Evolutionary conservation across 2,329 filamentous ascomycete species (phyloP), one percentile per base, ranked within the genome.

Genomic region (Thermothelomyces thermophilus): DNA sequence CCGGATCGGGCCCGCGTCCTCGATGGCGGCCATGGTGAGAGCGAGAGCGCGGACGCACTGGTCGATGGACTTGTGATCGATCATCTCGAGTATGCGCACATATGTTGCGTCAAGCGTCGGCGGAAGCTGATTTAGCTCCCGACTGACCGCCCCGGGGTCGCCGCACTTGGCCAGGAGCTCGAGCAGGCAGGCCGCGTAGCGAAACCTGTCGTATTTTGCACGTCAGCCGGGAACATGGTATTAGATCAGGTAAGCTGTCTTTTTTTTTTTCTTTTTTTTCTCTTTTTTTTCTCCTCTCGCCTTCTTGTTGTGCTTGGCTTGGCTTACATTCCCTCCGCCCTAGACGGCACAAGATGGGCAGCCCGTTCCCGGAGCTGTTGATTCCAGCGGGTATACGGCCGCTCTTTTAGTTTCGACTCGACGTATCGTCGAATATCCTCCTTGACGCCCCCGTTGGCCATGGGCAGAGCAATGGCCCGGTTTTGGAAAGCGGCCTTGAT

Each of bases 381-480:
- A 0, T 22, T n/a, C 57, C 53, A 58, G 0, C 26, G 19, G n/a
- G 31, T n/a, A 16, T 33, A 58, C 26, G 17, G 31, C 9, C 8
- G 11, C 10, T 39, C 42, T 37, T 22, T 22, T 22, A 53, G 37
- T 9, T n/a, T 7, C 16, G 11, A 26, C 50, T 52, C 37, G 11
- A 46, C 34, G 34, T 31, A 50, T 16, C 33, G n/a, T 1, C 40
- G 14, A 7, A 67, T 64, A 16, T 62, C 64, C 3, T 55, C 47
- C 34, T 56, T 51, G 11, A 67, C 57, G 1, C 58, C 51, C 2
- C 26, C 9, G 42, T 66, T 64, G 1, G 48, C 51, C 63, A 65
- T 66, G 1, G 61, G 61, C 56, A 56, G 10, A 64, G 50, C n/a
- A 48, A 19, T 14, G 22, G 19, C 14, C 51, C 56, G 6, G 30